Percentiles rank a stretch among this genome's conserved stretches.
These are phyloP conservation scores for Rhizopogon roseolus DNA, from an alignment of 768 basidiomycete species.

Conservation along the genomic window DNA sequence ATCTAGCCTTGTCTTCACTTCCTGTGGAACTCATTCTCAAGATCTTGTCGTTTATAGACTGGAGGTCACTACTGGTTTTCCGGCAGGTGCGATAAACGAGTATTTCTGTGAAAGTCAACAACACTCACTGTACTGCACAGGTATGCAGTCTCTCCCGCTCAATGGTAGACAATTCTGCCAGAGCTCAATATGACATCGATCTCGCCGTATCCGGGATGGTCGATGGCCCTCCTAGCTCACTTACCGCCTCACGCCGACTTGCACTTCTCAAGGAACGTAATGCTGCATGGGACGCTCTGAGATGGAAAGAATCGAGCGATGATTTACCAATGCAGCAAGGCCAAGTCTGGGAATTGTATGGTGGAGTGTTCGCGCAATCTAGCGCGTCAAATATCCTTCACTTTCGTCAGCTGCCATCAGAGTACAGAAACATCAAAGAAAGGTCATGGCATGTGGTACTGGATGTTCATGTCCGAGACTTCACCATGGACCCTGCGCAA, in stretches of 20 bases:
- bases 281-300: conserved; percentile 34
- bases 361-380: conserved; percentile 49
- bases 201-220: conserved; percentile 39
- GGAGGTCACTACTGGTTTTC: conserved; percentile 23
- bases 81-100: conserved; percentile 13
- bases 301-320: conserved; percentile 27
- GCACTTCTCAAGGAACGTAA: conserved; percentile 34
- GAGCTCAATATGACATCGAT: conserved; percentile 39
- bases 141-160: conserved; percentile 28
- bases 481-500: conserved; percentile 62
- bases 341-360: conserved; percentile 53
- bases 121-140: conserved; percentile 11
- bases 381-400: conserved; percentile 22
- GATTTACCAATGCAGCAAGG: conserved; percentile 38
- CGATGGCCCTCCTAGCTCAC: conserved; percentile 28
- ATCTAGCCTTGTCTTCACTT: conserved; percentile 10
- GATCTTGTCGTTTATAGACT: conserved; percentile 14
- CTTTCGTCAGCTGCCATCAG: conserved; percentile 48
- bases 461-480: conserved; percentile 44
- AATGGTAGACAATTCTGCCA: conserved; percentile 23
- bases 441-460: conserved; percentile 38
- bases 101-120: background rate
- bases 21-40: conserved; percentile 22
- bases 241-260: conserved; percentile 30
- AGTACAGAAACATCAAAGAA: conserved; percentile 40